phyloP scores from a whole-genome alignment of 768 basidiomycete species.

The Dioszegia aurantiaca region DNA sequence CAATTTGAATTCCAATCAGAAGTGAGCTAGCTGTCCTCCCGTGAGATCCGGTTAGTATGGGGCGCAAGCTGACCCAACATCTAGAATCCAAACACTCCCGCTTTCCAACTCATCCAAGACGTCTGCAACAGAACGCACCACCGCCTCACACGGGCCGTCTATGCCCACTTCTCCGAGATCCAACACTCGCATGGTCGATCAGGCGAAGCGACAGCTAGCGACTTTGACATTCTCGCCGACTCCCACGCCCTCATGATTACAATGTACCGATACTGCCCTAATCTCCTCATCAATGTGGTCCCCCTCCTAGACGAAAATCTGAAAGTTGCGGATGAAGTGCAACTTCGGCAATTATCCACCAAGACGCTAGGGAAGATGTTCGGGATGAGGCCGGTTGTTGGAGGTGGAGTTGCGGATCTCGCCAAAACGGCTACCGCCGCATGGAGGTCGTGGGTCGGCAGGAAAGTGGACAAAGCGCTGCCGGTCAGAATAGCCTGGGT shows the following conservation, averaged over 20 bases:
- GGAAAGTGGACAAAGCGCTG: conserved; percentile 72
- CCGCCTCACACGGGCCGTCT: conserved; percentile 82
- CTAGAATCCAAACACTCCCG: conserved; percentile 44
- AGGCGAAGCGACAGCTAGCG: conserved; percentile 32
- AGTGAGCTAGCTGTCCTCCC: conserved; percentile 22
- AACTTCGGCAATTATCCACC: conserved; percentile 74
- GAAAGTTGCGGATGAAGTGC: conserved; percentile 64
- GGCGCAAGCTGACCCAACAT: conserved; percentile 16
- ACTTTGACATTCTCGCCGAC: conserved; percentile 53
- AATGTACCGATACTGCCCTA: conserved; percentile 73
- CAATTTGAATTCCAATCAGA: conserved; percentile 60
- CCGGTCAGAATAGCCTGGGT: conserved; percentile 74
- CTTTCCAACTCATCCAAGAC: conserved; percentile 76
- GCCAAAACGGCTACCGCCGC: conserved; percentile 74
- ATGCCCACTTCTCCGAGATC: conserved; percentile 80
- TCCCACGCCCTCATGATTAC: conserved; percentile 83
- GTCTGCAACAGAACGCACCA: conserved; percentile 80
- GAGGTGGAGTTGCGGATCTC: conserved; percentile 58
- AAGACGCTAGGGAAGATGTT: conserved; percentile 88
- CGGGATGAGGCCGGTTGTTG: conserved; percentile 52
- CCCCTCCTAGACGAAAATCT: conserved; percentile 91
- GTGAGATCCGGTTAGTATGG: no score
- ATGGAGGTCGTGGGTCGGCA: conserved; percentile 78
- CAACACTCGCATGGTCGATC: conserved; percentile 55
- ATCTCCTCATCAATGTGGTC: conserved; percentile 80